Evolutionary conservation across 768 basidiomycete species (phyloP), one percentile per base, ranked within the genome.

Genomic region (Porphyrellus cyaneotinctus): DNA sequence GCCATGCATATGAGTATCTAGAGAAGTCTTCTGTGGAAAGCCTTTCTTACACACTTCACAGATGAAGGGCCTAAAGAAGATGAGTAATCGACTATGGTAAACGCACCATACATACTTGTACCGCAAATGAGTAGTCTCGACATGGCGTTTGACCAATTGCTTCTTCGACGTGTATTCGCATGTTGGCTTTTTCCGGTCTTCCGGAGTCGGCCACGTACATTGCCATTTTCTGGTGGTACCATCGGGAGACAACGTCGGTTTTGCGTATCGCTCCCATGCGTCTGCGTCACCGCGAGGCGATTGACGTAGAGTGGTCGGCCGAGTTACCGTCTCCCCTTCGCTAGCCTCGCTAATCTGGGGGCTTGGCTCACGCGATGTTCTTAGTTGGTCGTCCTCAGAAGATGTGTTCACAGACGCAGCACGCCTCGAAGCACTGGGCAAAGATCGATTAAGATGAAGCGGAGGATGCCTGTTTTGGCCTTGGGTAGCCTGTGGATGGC

Each of bases 111-210:
- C 81, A 54, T 54, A 82, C 85, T 80, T 82, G 58, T 80, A 74
- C 46, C 78, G 74, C 42, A 87, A 64, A 62, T 87, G 85, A 14
- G 78, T 80, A 10, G 79, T 79, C 65, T 83, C 76, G 43, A 87
- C 74, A 64, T 87, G 85, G 24, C 85, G 76, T 65, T 85, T 85
- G 52, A 87, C 81, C 38, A 84, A 74, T 63, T 85, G 84, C 65
- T 82, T 84, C 62, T 82, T 81, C 23, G 76, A 71, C 31, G 64
- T 62, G 55, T 79, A 79, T 20, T 69, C 64, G 56, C 79, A 81
- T 41, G 58, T 61, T 32, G 61, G 61, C 28, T 61, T 64, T 47
- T 64, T 64, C 57, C 53, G 71, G 49, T 64, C 69, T 51, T 60
- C 62, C 42, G 67, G 64, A 14, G 71, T 70, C 41, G 65, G 58